These are phyloP conservation scores for Venturia effusa DNA, from an alignment of 2,329 filamentous ascomycete genomes.

Conservation along the genomic window DNA sequence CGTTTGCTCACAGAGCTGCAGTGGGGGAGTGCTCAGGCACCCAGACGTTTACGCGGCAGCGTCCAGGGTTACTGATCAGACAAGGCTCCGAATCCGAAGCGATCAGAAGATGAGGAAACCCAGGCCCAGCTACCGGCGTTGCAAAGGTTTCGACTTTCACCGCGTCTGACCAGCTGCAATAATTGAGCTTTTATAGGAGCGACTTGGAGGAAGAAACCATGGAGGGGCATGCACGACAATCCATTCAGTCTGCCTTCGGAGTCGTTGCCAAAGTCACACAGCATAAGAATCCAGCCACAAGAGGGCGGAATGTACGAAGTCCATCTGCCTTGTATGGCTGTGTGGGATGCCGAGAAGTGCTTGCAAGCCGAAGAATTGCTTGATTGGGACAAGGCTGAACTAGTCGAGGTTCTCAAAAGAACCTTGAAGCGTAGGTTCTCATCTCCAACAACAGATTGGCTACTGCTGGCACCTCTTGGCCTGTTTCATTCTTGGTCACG, in stretches of 20 bases:
- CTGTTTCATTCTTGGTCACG: neutral
- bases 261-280: neutral
- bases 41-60: neutral
- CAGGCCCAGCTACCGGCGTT: too few species aligned
- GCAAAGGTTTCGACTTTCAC: neutral
- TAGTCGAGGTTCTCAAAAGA: neutral
- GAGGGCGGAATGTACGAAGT: neutral
- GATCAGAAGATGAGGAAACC: neutral
- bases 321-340: neutral
- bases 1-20: neutral
- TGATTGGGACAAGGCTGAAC: neutral
- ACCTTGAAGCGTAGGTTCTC: neutral
- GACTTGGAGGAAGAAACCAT: neutral
- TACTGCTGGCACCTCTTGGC: neutral
- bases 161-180: neutral
- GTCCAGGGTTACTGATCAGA: neutral
- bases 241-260: neutral
- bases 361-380: neutral
- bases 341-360: neutral
- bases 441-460: neutral
- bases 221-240: neutral
- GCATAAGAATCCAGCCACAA: neutral
- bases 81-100: neutral
- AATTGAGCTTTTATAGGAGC: neutral
- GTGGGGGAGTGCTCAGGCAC: neutral